Percentiles rank a stretch among this genome's conserved stretches.
Evolutionary conservation across 2,329 filamentous ascomycete species (phyloP).

Genomic region (Blastomyces emzantsi): DNA sequence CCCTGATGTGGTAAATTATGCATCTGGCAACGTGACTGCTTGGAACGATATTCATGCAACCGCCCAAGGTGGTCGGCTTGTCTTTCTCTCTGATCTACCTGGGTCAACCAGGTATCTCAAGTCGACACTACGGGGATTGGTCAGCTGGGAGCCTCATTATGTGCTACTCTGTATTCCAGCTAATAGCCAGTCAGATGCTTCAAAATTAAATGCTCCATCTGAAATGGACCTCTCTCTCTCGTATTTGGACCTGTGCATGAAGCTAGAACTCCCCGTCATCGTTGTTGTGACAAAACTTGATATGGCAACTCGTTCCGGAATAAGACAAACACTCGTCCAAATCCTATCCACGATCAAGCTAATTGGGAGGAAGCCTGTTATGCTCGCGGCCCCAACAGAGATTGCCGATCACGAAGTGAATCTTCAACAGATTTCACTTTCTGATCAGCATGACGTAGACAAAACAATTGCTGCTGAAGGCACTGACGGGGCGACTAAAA

Average conservation of each 20-base stretch:
- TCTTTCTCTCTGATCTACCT: conserved; percentile 85
- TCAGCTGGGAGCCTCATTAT: conserved; percentile 96
- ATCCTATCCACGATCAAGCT: conserved; percentile 70
- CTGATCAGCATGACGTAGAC: conserved; percentile 51
- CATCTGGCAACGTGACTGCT: conserved; percentile 73
- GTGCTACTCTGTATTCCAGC: conserved; percentile 79
- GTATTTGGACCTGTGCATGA: conserved; percentile 77
- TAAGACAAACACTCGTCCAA: conserved; percentile 62
- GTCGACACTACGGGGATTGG: conserved; percentile 78
- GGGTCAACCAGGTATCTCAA: conserved; percentile 83
- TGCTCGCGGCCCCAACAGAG: conserved; percentile 45
- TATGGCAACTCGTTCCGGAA: conserved; percentile 61
- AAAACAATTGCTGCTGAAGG: conserved; percentile 41
- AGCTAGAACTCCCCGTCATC: conserved; percentile 65
- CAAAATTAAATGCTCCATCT: conserved; percentile 25
- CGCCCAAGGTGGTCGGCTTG: conserved; percentile 64
- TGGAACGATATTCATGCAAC: conserved; percentile 91
- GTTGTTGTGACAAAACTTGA: conserved; percentile 89
- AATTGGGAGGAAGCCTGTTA: conserved; percentile 61
- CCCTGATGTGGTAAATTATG: conserved; percentile 65
- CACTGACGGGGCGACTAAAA: conserved; percentile 40
- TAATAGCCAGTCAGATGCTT: conserved; percentile 52
- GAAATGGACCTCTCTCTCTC: conserved; percentile 66
- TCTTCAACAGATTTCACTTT: conserved; percentile 47
- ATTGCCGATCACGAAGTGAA: conserved; percentile 45